phyloP scores from a whole-genome alignment of 2,329 filamentous ascomycete genomes.

The Fulvia fulva region DNA sequence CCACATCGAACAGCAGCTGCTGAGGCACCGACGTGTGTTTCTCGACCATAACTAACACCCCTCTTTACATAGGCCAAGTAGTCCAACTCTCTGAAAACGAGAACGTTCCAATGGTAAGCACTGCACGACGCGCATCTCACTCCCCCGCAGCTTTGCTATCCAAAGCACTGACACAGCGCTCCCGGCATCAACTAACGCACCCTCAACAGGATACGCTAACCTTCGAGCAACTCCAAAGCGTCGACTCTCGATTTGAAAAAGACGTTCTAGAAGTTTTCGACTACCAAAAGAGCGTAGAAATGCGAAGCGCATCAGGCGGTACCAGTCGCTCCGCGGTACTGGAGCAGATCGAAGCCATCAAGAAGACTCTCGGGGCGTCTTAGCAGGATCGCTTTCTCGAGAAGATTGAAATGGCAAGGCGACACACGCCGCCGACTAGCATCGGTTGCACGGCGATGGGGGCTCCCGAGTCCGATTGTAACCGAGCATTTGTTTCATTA shows the following conservation, averaged over 20 bases:
- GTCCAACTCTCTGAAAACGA: conserved; percentile 69
- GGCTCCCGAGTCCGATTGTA: neutral
- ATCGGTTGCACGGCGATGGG: neutral
- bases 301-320: conserved; percentile 70
- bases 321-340: conserved; percentile 67
- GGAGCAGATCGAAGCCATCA: conserved; percentile 58
- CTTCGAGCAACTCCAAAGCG: conserved; percentile 61
- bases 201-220: conserved; percentile 66
- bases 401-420: neutral
- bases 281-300: conserved; percentile 79
- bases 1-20: no score
- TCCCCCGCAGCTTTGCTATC: no score
- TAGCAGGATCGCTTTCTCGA: neutral
- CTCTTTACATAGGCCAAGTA: no score
- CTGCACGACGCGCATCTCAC: neutral
- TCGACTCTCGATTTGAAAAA: conserved; percentile 66
- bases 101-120: neutral
- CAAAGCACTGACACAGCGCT: no score
- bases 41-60: no score
- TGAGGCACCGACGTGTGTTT: no score
- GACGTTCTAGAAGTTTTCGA: conserved; percentile 70
- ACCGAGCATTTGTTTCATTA: neutral
- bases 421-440: neutral
- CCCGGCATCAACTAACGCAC: no score
- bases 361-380: conserved; percentile 35